Percentiles rank a stretch among this genome's conserved stretches.
Conservation (phyloP, 176 grass and related monocot genomes). For the bread wheat (Triticum aestivum) region IWGSC_CS_RefSeq_v2.1 NC_057810.1:523251311-523251810, state of each 20-base stretch:
- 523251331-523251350: background rate
- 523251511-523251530: conserved; percentile 74
- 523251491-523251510: conserved; percentile 79
- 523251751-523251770: conserved; percentile 32
- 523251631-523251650: conserved; percentile 47
- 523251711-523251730: conserved; percentile 91
- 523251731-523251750: conserved; percentile 56
- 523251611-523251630: conserved; percentile 77
- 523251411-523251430: background rate
- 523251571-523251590: background rate
- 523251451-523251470: background rate
- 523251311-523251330: background rate
- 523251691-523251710: conserved; percentile 74
- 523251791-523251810: conserved; percentile 89
- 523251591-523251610: background rate
- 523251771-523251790: conserved; percentile 61
- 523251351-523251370: too few relatives aligned
- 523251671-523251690: conserved; percentile 85
- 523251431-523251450: conserved; percentile 4
- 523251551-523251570: background rate
- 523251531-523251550: conserved; percentile 57
- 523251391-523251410: background rate
- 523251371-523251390: background rate
- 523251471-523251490: conserved; percentile 26
- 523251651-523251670: conserved; percentile 81